These are phyloP conservation scores for Fragilaria crotonensis DNA, from an alignment of 108 stramenopile species.

Conservation along the genomic window DNA sequence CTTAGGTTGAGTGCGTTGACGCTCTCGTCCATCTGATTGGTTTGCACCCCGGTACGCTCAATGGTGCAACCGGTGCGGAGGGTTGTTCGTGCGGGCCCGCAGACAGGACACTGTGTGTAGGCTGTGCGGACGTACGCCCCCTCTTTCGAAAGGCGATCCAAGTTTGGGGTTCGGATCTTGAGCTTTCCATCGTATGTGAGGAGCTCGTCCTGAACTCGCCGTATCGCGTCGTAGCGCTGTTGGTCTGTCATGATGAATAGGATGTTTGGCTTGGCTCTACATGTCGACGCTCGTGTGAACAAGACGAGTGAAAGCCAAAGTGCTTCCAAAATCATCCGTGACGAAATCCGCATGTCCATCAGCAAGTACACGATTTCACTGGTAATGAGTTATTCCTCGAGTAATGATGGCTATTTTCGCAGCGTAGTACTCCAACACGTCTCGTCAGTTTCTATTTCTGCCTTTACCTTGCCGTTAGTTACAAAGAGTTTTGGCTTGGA, in stretches of 20 bases:
- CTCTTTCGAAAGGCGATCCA: slow-evolving; percentile 8
- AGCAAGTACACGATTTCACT: no score
- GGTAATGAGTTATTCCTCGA: no score
- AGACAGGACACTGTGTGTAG: slow-evolving; percentile 16
- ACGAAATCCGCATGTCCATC: no score
- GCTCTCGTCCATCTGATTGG: slow-evolving; percentile 13
- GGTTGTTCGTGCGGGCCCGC: slow-evolving; percentile 15
- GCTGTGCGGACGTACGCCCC: slow-evolving; percentile 21
- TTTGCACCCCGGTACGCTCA: slow-evolving; percentile 21
- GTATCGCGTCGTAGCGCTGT: slow-evolving; percentile 17
- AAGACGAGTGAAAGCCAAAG: no score
- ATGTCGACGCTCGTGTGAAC: no score
- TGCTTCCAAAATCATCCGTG: no score
- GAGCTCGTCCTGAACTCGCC: slow-evolving; percentile 11
- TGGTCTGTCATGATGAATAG: slow-evolving; percentile 20
- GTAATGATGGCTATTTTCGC: no score
- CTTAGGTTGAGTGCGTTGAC: neutral
- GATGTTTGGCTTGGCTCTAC: no score
- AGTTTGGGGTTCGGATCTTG: slow-evolving; percentile 20
- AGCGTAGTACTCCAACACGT: no score
- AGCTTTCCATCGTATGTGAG: neutral
- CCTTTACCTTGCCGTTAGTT: no score
- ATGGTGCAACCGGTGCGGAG: slow-evolving; percentile 21
- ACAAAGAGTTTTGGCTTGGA: no score
- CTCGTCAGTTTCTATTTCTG: no score